Evolutionary conservation across 2,329 filamentous ascomycete genomes (phyloP).

Genomic region (Phyllosticta citribraziliensis): DNA sequence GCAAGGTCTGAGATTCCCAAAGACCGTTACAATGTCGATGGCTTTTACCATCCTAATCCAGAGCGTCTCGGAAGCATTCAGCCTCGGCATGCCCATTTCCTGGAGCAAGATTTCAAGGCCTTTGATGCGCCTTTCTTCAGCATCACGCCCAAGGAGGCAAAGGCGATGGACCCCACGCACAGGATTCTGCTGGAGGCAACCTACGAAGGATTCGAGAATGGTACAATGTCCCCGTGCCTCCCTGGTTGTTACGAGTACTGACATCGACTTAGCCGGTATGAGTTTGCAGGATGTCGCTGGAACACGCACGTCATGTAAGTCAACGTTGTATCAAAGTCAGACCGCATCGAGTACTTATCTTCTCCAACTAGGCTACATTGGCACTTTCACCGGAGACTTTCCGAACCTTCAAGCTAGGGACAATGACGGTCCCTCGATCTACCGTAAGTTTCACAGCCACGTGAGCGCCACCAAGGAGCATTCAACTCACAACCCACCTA

Average conservation of each 20-base stretch:
- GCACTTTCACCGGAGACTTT: slow-evolving; percentile 16
- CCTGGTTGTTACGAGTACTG: not conserved
- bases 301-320: slow-evolving; percentile 14
- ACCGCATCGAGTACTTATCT: no score
- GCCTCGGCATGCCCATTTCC: slow-evolving; percentile 1
- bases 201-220: slow-evolving; percentile 17
- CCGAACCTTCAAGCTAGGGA: slow-evolving; percentile 6
- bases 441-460: not conserved
- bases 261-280: not conserved
- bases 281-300: slow-evolving; percentile 4
- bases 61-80: slow-evolving; percentile 8
- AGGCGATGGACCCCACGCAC: slow-evolving; percentile 16
- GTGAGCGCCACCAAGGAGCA: not conserved
- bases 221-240: not conserved
- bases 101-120: slow-evolving; percentile 11
- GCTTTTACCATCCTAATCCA: slow-evolving; percentile 26
- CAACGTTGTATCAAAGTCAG: no score
- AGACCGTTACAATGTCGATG: slow-evolving; percentile 25
- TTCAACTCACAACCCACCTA: not conserved
- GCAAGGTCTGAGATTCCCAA: slow-evolving; percentile 25
- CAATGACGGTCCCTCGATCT: not conserved
- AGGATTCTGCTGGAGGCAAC: slow-evolving; percentile 15
- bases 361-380: slow-evolving; percentile 13
- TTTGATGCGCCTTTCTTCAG: slow-evolving; percentile 18
- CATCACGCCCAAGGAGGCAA: slow-evolving; percentile 13